These are phyloP conservation scores for Cyberlindnera misumaiensis DNA, from an alignment of 805 yeast genomes.

Conservation along the genomic window DNA sequence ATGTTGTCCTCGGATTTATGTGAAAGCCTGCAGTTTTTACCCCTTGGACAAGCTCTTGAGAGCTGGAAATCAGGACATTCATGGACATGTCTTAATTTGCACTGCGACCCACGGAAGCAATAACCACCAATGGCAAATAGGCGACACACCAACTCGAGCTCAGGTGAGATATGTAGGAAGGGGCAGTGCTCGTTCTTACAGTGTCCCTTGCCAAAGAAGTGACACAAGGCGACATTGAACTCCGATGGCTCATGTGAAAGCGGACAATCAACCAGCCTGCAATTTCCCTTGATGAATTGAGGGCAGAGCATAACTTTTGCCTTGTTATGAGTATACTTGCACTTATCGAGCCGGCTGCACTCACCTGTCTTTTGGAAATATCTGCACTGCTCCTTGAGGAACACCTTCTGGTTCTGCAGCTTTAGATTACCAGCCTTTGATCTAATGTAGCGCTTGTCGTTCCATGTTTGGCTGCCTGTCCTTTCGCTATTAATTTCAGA, in stretches of 20 bases:
- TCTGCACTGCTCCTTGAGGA: constrained; percentile 23
- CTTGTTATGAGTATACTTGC: constrained; percentile 48
- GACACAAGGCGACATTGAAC: constrained; percentile 56
- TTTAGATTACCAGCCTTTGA: constrained; percentile 25
- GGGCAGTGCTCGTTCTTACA: constrained; percentile 46
- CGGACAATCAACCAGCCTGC: constrained; percentile 37
- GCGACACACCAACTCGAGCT: constrained; percentile 46
- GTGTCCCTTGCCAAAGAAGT: constrained; percentile 37
- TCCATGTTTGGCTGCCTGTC: constrained; percentile 25
- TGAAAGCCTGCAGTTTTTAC: constrained; percentile 41
- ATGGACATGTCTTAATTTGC: constrained; percentile 50
- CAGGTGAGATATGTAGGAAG: constrained; percentile 43
- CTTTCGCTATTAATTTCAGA: constrained; percentile 8
- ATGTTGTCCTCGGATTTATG: constrained; percentile 35
- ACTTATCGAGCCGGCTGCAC: constrained; percentile 45
- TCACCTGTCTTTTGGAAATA: constrained; percentile 22
- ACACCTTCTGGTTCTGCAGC: constrained; percentile 13
- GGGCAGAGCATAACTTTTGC: constrained; percentile 50
- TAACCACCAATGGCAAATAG: constrained; percentile 64
- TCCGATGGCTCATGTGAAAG: constrained; percentile 52
- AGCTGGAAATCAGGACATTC: constrained; percentile 71
- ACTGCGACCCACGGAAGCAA: constrained; percentile 54
- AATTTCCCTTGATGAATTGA: constrained; percentile 38
- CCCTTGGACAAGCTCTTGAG: constrained; percentile 50
- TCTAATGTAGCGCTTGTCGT: constrained; percentile 24